Percentiles rank a stretch among this genome's conserved stretches.
These are phyloP conservation scores for Malassezia japonica DNA, from an alignment of 1,284 basidiomycete genomes.

Conservation along the genomic window DNA sequence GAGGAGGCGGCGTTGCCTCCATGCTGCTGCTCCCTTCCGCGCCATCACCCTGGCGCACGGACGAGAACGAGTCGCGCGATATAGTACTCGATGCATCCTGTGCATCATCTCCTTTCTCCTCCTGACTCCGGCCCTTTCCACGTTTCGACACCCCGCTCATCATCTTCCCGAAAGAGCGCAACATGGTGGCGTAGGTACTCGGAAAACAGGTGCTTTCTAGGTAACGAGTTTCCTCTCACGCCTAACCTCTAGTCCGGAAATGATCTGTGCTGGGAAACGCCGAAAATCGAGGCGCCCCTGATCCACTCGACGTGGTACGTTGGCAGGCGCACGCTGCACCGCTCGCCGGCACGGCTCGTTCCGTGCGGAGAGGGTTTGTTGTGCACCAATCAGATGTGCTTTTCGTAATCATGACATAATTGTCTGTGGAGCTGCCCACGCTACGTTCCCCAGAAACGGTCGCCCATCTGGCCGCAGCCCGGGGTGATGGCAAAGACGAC, in stretches of 20 bases:
- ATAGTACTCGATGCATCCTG: background rate
- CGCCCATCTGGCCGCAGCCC: conserved; percentile 40
- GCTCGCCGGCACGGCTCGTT: no score
- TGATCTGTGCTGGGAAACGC: no score
- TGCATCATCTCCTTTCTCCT: background rate
- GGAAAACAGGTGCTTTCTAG: no score
- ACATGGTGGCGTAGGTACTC: conserved; percentile 34
- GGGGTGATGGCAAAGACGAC: conserved; percentile 42
- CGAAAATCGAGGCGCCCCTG: no score
- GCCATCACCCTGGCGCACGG: background rate
- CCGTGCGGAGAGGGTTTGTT: no score
- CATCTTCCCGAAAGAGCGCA: conserved; percentile 42
- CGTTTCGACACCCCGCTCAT: conserved; percentile 42
- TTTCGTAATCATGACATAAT: background rate
- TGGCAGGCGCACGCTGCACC: no score
- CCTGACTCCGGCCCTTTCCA: conserved; percentile 31
- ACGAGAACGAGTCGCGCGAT: background rate
- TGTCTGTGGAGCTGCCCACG: background rate
- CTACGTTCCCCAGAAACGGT: conserved; percentile 40
- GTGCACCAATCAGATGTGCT: no score
- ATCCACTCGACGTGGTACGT: no score
- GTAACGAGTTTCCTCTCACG: no score
- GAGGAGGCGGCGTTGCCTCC: background rate
- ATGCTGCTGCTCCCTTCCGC: background rate
- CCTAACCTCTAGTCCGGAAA: no score